Base-by-base conservation (phyloP, 768 basidiomycete genomes). In the Mrakia blollopis region DNA sequence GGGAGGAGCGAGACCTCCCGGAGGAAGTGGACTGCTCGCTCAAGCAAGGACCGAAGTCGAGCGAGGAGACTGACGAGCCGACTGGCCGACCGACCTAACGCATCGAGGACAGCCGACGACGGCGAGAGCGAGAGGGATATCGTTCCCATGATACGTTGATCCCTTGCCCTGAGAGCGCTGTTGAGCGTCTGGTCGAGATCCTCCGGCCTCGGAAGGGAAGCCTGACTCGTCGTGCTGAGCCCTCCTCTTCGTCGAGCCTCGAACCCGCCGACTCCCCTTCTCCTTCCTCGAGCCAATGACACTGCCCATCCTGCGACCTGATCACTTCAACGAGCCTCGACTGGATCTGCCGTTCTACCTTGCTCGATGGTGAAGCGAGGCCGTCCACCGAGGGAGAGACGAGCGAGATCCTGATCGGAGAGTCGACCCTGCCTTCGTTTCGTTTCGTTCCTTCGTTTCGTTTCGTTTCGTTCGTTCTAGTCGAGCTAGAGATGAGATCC, bases 1-100 rank as follows among this genome's bases (percentile, higher is more conserved):
- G 57, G 57, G n/a, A 28, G 28, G 57, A n/a, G 57, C 57, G 57
- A 57, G 57, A n/a, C 57, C 57, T 25, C 57, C 57, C 28, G 25
- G 57, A 57, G 8, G 57, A 10, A 8, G 7, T 7, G 25, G 23
- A n/a, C 57, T 57, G 25, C 57, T n/a, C 23, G 25, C 57, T n/a
- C 23, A 25, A 57, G 57, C 57, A n/a, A 28, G 25, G 57, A 57
- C 57, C 57, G 57, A 57, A 11, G 57, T 57, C 57, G 57, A 28
- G 57, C 57, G 57, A 57, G 57, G 57, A 57, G 57, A 57, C 57
- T 57, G 28, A 57, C 57, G 57, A 57, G 57, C 28, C 57, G 47
- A 50, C 47, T 18, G 47, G 21, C 47, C 47, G 47, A 50, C 44
- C 44, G 44, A 47, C 44, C 7, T 9, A 47, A 21, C 47, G 47